Base-by-base conservation (phyloP, 2,329 filamentous ascomycete species). In the Chaetomiaceae sp. region DNA sequence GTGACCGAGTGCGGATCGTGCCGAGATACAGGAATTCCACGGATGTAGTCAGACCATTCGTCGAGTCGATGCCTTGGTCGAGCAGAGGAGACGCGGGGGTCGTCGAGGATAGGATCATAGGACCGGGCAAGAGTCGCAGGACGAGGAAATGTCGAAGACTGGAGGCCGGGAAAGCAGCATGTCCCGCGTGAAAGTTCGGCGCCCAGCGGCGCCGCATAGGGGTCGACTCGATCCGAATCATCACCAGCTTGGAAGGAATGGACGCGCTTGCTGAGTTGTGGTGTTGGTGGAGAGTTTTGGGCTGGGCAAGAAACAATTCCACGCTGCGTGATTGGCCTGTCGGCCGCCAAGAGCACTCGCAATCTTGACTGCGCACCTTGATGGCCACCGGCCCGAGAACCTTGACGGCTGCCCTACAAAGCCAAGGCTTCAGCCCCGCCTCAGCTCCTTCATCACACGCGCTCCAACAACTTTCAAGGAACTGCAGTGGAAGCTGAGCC, bases 331-430 rank as follows among this genome's bases (percentile, higher is more conserved):
- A 59, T 59, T 59, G 57, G 57, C 37, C 25, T 29, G 8, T 8
- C 31, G 14, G 8, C 14, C 5, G 43, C 53, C 51, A 29, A 50
- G 46, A 27, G 44, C 34, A 51, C 47, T 38, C 27, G 44, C 37
- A 54, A 55, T 59, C 40, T 55, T 47, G 17, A 29, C 15, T 25
- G 58, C 23, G 52, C 47, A 60, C 58, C 58, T 59, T 61, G 59
- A 61, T 60, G 59, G 58, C 46, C 54, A 49, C 27, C 43, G 22
- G n/a, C 9, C 31, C 15, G 52, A 57, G 57, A 56, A 61, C 59
- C 56, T 55, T 56, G 54, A 56, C 40, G 54, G 54, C 56, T 33
- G n/a, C 31, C 29, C 34, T 29, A 36, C 15, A 43, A 17, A 45
- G 47, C 39, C 46, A 44, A 46, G 34, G 3, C 39, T 34, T 22